These are phyloP conservation scores for Scutellaria minor DNA, from an alignment of 257 asterid genomes.

Conservation along the genomic window DNA sequence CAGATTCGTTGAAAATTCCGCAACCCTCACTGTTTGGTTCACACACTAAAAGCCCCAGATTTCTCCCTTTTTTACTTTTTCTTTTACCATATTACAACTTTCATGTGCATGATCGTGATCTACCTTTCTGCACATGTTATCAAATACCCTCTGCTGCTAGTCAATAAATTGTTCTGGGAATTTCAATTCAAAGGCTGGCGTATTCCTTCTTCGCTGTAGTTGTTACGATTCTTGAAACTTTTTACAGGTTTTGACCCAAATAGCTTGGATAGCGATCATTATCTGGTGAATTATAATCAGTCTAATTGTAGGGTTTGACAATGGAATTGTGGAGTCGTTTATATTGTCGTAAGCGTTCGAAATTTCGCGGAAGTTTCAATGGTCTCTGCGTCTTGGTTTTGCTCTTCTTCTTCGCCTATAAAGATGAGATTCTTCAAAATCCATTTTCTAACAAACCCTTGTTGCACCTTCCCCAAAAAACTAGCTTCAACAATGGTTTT, in stretches of 20 bases:
- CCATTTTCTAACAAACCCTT: conserved; percentile 37
- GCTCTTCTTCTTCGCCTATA: conserved; percentile 46
- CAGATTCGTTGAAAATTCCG: conserved; percentile 9
- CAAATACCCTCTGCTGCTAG: background rate
- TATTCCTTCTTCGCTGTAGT: background rate
- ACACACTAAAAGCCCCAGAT: conserved; percentile 14
- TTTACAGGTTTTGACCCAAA: conserved; percentile 12
- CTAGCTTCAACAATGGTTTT: conserved; percentile 12
- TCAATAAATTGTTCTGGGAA: background rate
- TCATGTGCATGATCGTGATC: background rate
- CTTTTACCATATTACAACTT: background rate
- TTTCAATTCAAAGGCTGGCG: conserved; percentile 11
- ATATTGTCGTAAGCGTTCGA: conserved; percentile 40
- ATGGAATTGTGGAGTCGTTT: conserved; percentile 44
- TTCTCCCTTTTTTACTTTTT: background rate
- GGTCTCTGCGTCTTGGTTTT: conserved; percentile 51
- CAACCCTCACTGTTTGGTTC: conserved; percentile 25
- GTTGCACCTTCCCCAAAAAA: conserved; percentile 23
- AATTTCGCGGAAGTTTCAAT: conserved; percentile 57
- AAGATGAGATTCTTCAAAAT: conserved; percentile 39
- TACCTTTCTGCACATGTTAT: background rate
- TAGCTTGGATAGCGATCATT: conserved; percentile 4
- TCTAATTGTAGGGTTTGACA: conserved; percentile 25
- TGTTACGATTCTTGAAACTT: background rate
- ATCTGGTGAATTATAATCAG: background rate